Conservation (phyloP, 306 rosid species). For the Pueraria montana region DNA sequence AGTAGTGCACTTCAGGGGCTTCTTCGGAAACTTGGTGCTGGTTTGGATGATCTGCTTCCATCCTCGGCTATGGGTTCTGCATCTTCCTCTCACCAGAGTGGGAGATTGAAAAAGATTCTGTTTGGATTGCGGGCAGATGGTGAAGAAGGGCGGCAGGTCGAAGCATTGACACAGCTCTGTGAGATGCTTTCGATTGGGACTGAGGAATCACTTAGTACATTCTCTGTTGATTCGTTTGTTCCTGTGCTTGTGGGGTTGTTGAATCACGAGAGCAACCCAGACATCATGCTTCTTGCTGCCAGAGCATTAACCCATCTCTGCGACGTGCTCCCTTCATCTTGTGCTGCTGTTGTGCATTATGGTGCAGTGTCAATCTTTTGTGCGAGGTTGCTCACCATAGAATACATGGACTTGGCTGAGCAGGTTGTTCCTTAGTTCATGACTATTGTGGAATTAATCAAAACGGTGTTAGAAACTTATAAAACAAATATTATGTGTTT, state of each 20-base stretch:
- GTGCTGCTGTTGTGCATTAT: conserved; percentile 97
- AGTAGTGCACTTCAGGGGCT: conserved; percentile 99
- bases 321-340: conserved; percentile 95
- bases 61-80: conserved; percentile 82
- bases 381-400: conserved; percentile 93
- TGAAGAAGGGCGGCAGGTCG: conserved; percentile 96
- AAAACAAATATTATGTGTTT: not conserved
- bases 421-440: conserved; percentile 69
- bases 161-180: conserved; percentile 94
- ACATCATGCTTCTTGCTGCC: conserved; percentile 99
- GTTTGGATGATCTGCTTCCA: conserved; percentile 93
- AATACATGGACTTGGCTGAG: conserved; percentile 99
- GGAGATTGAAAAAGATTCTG: conserved; percentile 89
- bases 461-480: not conserved
- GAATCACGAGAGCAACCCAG: conserved; percentile 96
- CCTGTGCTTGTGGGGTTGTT: conserved; percentile 97
- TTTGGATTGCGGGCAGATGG: conserved; percentile 92
- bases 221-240: conserved; percentile 93
- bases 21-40: conserved; percentile 93
- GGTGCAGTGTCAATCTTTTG: conserved; percentile 97
- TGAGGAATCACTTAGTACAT: conserved; percentile 91
- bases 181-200: conserved; percentile 99
- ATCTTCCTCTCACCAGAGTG: conserved; percentile 89
- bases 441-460: conserved; percentile 17
- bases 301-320: conserved; percentile 96